phyloP scores from a whole-genome alignment of 2,329 filamentous ascomycete species.

The Diaporthe citrichinensis region DNA sequence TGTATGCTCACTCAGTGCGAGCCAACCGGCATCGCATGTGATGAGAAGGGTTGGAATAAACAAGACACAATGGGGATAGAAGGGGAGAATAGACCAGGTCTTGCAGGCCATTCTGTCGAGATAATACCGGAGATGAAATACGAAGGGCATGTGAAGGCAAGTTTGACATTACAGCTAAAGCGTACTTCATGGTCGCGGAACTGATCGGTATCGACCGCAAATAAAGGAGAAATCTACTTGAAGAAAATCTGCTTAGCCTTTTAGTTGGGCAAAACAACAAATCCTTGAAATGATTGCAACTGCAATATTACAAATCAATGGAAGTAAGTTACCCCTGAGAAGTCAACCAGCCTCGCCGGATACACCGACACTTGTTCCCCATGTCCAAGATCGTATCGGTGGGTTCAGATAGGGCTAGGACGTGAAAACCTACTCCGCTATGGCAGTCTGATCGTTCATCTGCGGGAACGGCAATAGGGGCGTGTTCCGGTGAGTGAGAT shows the following conservation, averaged over 20 bases:
- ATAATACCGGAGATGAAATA: neutral
- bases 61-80: neutral
- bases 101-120: neutral
- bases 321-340: neutral
- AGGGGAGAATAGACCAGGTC: neutral
- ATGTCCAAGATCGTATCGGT: neutral
- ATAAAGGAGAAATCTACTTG: neutral
- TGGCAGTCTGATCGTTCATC: neutral
- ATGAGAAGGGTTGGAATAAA: neutral
- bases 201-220: neutral
- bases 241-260: neutral
- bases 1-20: neutral
- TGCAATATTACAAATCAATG: neutral
- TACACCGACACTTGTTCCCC: neutral
- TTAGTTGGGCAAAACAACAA: neutral
- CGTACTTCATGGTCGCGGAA: neutral
- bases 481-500: neutral
- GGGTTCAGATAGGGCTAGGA: neutral
- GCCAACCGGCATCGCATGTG: neutral
- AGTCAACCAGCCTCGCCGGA: slow-evolving; percentile 2
- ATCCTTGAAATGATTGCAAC: neutral
- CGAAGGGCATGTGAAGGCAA: neutral
- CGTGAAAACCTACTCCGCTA: neutral
- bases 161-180: neutral
- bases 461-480: neutral